Conservation (phyloP, 2,329 filamentous ascomycete genomes). For the Hypomyces perniciosus region DNA sequence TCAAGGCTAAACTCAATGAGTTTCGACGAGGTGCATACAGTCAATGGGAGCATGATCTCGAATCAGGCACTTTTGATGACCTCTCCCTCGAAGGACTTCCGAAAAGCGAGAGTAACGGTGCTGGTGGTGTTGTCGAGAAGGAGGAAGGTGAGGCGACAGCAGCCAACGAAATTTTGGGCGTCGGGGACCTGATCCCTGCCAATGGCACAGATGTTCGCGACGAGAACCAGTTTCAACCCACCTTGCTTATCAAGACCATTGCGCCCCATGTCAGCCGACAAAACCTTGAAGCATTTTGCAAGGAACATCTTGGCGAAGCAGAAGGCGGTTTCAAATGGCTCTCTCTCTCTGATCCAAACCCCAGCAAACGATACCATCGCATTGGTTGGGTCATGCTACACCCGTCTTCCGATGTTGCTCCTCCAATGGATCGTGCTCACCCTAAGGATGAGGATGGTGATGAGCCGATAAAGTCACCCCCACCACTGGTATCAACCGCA, state of each 20-base stretch:
- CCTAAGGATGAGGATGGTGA: slow-evolving; percentile 63
- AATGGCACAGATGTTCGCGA: slow-evolving; percentile 83
- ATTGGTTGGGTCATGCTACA: slow-evolving; percentile 99
- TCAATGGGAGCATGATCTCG: slow-evolving; percentile 85
- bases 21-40: slow-evolving; percentile 73
- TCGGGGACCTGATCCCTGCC: slow-evolving; percentile 81
- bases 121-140: slow-evolving; percentile 80
- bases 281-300: slow-evolving; percentile 91
- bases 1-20: slow-evolving; percentile 70
- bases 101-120: slow-evolving; percentile 85
- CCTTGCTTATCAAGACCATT: slow-evolving; percentile 94
- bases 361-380: slow-evolving; percentile 91
- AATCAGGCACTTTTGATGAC: slow-evolving; percentile 82
- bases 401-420: slow-evolving; percentile 61
- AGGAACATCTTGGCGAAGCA: slow-evolving; percentile 84
- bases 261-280: slow-evolving; percentile 90
- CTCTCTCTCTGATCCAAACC: slow-evolving; percentile 93
- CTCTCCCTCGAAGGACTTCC: slow-evolving; percentile 92
- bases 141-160: slow-evolving; percentile 93
- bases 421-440: slow-evolving; percentile 65
- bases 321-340: slow-evolving; percentile 94
- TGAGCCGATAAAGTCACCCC: slow-evolving; percentile 48
- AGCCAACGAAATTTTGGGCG: slow-evolving; percentile 84
- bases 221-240: slow-evolving; percentile 81
- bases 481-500: slow-evolving; percentile 53